These are phyloP conservation scores for Ambispora gerdemannii DNA, from an alignment of 192 early-diverging fungal species.

Conservation along the genomic window DNA sequence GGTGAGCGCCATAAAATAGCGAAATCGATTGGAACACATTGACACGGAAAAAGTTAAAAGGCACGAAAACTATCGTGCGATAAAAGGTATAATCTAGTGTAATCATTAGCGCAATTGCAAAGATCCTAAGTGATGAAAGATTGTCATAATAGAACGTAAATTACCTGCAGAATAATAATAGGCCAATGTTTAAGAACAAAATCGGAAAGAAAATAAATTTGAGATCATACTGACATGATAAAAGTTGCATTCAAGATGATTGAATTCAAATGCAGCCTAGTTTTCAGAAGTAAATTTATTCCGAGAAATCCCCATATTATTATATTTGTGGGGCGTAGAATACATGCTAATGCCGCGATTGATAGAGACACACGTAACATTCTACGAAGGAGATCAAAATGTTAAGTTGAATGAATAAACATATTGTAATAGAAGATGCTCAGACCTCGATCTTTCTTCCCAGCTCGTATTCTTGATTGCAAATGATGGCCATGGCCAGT, in stretches of 20 bases:
- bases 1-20: slow-evolving; percentile 88
- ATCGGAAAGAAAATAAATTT: too few relatives aligned
- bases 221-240: slow-evolving; percentile 42
- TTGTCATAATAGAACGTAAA: neutral
- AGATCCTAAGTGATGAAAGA: slow-evolving; percentile 30
- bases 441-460: slow-evolving; percentile 9
- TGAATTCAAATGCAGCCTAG: slow-evolving; percentile 2
- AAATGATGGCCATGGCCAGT: slow-evolving; percentile 72
- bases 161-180: neutral
- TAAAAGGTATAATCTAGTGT: slow-evolving; percentile 68
- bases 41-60: slow-evolving; percentile 74
- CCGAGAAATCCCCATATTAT: slow-evolving; percentile 83
- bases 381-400: slow-evolving; percentile 2
- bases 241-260: slow-evolving; percentile 37
- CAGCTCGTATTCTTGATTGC: neutral
- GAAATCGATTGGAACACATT: slow-evolving; percentile 81
- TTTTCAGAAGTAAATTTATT: slow-evolving; percentile 47
- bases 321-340: slow-evolving; percentile 86
- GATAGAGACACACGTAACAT: slow-evolving; percentile 46
- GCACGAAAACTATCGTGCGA: slow-evolving; percentile 63
- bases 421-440: neutral
- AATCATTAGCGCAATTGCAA: slow-evolving; percentile 49
- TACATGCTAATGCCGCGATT: slow-evolving; percentile 76
- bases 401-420: neutral
- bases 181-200: too few relatives aligned